Base-by-base conservation (phyloP, 768 basidiomycete genomes). In the Leccinum rimulosum region DNA sequence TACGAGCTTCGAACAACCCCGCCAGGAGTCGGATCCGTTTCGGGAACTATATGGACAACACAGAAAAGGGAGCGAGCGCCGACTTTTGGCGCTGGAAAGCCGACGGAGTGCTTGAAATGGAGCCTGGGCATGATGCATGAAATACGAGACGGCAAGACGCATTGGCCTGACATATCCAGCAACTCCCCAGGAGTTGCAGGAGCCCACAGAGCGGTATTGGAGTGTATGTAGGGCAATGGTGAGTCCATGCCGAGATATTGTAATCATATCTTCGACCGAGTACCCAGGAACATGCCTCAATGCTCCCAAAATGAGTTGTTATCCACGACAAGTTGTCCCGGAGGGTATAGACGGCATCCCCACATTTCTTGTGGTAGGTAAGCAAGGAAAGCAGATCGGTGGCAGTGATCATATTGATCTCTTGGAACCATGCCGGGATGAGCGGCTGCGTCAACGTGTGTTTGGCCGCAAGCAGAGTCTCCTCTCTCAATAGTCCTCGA, bases 381-480 rank as follows among this genome's bases (percentile, higher is more conserved):
- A 71, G 59, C 12, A 75, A 48, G 2, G 62, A 31, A 48, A 73
- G 68, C 8, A 75, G 61, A 9, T 68, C 67, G 0, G 64, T 47
- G 2, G 70, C 71, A 6, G 61, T 62, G 54, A 77, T 68, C 54
- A 68, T n/a, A 1, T 62, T 63, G 1, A 77, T 64, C 48, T 74
- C 74, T 35, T 64, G 47, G 11, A 68, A 66, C 55, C 66, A 63
- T 3, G 31, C 25, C 0, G 70, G 66, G 4, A 66, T 62, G 40
- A 74, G 59, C 0, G 74, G 67, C 22, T 63, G 55, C 27, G 61
- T 54, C 53, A 77, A 57, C 6, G 74, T 71, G 30, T 62, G 57
- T n/a, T 59, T 68, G 5, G 75, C 73, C 17, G 76, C 72, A 3
- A 68, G 57, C 6, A 62, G 35, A 0, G 69, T 68, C 40, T 75